phyloP scores from a whole-genome alignment of 257 asterid genomes.

The Schizonepeta tenuifolia region DNA sequence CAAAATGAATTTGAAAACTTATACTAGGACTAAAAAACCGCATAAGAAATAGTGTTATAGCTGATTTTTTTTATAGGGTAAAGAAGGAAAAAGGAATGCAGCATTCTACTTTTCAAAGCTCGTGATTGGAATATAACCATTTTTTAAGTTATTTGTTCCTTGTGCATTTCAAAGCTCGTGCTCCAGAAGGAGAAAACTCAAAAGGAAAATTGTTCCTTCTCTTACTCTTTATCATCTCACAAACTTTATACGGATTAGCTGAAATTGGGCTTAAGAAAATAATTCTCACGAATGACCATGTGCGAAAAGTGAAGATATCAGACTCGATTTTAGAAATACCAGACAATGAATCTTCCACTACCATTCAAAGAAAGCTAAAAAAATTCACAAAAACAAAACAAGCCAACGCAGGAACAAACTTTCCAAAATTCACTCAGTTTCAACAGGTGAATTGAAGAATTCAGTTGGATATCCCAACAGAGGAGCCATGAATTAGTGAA shows the following conservation, averaged over 20 bases:
- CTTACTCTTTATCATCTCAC: not conserved
- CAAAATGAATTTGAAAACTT: slow-evolving; percentile 10
- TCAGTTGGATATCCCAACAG: too few species aligned
- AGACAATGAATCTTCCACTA: slow-evolving; percentile 12
- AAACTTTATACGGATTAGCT: not conserved
- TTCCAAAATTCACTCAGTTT: too few species aligned
- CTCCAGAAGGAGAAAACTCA: too few species aligned
- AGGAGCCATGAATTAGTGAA: too few species aligned
- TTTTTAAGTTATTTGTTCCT: too few species aligned
- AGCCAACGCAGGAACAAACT: slow-evolving; percentile 1
- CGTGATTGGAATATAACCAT: not conserved
- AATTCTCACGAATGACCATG: not conserved
- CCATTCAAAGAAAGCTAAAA: not conserved
- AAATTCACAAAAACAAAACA: not conserved
- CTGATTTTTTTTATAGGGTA: slow-evolving; percentile 9
- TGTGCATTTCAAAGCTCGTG: too few species aligned
- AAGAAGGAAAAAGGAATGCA: not conserved
- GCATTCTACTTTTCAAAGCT: not conserved
- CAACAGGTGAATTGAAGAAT: too few species aligned
- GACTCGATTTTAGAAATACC: slow-evolving; percentile 9
- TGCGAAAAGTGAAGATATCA: slow-evolving; percentile 4
- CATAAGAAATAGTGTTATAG: slow-evolving; percentile 3
- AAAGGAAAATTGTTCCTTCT: not conserved
- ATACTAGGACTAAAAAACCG: slow-evolving; percentile 2
- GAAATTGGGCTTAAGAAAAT: too few species aligned